These are phyloP conservation scores for Serpula lacrymans DNA, from an alignment of 768 basidiomycete species.

Conservation along the genomic window DNA sequence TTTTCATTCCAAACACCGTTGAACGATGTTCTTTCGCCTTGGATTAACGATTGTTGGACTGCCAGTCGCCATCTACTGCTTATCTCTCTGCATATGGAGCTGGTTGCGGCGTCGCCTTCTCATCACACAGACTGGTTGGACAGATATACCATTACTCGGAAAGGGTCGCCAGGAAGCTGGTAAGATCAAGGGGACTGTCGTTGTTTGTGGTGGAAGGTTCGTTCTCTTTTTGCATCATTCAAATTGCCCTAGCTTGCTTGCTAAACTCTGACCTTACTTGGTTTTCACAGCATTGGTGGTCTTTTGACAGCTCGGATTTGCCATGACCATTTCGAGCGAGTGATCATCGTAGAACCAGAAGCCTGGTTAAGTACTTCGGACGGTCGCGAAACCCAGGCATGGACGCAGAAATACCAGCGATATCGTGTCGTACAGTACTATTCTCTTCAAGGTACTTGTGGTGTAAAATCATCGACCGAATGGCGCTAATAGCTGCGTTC, in stretches of 20 bases:
- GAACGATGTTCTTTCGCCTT: too few relatives aligned
- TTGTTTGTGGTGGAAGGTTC: conserved; percentile 10
- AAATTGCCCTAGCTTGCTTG: too few relatives aligned
- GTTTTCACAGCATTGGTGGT: conserved; percentile 24
- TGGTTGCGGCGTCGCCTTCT: conserved; percentile 5
- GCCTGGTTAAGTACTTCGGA: conserved; percentile 19
- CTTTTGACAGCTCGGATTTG: conserved; percentile 29
- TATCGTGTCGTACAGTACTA: conserved; percentile 25
- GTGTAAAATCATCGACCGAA: too few relatives aligned
- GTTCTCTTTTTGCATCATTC: not conserved
- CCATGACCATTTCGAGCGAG: conserved; percentile 29
- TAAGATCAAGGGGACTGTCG: conserved; percentile 4
- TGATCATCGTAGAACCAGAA: conserved; percentile 31
- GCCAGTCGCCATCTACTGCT: not conserved
- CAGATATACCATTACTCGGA: conserved; percentile 2
- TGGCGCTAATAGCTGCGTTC: not conserved
- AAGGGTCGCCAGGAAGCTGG: conserved; percentile 1
- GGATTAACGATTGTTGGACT: too few relatives aligned
- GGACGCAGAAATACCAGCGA: conserved; percentile 13
- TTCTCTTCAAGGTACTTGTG: conserved; percentile 17
- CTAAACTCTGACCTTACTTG: not conserved
- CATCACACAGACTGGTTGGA: not conserved
- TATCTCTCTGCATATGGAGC: conserved; percentile 4
- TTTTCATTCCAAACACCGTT: too few relatives aligned
- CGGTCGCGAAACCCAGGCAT: conserved; percentile 13